Conservation (phyloP, 495 filamentous ascomycete genomes). For the Aspergillus egyptiacus region DNA sequence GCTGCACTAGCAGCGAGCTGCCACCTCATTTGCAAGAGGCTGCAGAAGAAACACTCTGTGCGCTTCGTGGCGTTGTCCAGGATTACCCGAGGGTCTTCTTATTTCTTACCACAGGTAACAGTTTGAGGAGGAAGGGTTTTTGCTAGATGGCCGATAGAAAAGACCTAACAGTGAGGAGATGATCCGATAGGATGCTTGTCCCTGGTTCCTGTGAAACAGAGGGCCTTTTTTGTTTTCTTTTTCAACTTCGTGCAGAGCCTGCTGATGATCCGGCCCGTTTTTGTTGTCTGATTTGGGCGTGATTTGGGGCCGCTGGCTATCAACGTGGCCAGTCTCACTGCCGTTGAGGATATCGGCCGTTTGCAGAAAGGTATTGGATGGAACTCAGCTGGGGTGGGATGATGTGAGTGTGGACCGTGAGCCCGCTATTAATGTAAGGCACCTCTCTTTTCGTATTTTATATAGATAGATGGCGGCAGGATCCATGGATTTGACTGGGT, state of each 20-base stretch:
- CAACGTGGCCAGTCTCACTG: no score
- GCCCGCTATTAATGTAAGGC: neutral
- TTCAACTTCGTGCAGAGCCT: no score
- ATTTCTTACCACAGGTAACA: no score
- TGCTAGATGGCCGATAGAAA: neutral
- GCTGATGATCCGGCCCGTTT: no score
- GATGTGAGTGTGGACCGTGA: constrained; percentile 1
- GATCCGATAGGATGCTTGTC: neutral
- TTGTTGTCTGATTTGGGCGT: no score
- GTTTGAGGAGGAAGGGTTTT: neutral
- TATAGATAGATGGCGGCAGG: constrained; percentile 8
- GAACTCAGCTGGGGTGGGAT: neutral
- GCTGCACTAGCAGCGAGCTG: no score
- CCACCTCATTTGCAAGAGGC: no score
- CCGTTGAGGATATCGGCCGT: neutral
- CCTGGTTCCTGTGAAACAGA: neutral
- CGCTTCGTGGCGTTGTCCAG: neutral
- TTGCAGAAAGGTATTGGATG: neutral
- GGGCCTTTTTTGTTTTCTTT: no score
- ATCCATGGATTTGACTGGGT: no score
- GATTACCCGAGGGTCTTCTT: no score
- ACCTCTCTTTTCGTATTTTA: constrained; percentile 1
- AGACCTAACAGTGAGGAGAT: neutral
- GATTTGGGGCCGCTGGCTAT: no score
- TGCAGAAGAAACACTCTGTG: neutral